Conservation (phyloP, 371 early-diverging fungal species). For the Circinella umbellata region DNA sequence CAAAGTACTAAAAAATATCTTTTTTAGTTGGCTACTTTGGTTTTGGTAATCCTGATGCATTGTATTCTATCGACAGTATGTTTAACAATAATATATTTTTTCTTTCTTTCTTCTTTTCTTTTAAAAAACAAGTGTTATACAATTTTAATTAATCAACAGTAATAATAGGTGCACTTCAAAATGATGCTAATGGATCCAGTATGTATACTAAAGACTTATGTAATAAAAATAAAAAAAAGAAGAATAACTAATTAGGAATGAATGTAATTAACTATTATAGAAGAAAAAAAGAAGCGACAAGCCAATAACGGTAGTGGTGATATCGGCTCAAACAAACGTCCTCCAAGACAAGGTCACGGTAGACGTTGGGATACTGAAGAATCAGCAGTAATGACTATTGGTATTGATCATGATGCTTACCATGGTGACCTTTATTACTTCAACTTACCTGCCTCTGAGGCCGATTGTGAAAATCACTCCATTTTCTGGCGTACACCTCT, state of each 20-base stretch:
- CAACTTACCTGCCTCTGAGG: neutral
- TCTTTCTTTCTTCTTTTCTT: neutral
- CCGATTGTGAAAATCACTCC: constrained; percentile 3
- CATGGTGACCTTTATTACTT: neutral
- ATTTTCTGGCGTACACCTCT: constrained; percentile 10
- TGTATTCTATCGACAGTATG: neutral
- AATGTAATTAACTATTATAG: too few relatives aligned
- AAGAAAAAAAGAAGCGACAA: too few relatives aligned
- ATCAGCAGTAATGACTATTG: neutral
- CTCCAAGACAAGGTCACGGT: neutral
- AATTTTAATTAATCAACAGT: too few relatives aligned
- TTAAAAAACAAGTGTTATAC: neutral
- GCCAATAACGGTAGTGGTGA: too few relatives aligned
- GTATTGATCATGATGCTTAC: neutral
- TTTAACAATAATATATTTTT: neutral
- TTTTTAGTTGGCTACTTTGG: constrained; percentile 6
- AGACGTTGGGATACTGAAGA: neutral
- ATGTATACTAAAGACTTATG: too few relatives aligned
- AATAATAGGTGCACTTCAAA: too few relatives aligned
- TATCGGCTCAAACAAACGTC: neutral
- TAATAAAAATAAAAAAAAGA: too few relatives aligned
- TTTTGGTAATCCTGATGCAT: neutral
- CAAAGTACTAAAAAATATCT: neutral
- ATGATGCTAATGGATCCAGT: too few relatives aligned
- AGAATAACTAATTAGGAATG: too few relatives aligned